Conservation (phyloP, 163 green algal genomes). For the Chlorella variabilis region DNA sequence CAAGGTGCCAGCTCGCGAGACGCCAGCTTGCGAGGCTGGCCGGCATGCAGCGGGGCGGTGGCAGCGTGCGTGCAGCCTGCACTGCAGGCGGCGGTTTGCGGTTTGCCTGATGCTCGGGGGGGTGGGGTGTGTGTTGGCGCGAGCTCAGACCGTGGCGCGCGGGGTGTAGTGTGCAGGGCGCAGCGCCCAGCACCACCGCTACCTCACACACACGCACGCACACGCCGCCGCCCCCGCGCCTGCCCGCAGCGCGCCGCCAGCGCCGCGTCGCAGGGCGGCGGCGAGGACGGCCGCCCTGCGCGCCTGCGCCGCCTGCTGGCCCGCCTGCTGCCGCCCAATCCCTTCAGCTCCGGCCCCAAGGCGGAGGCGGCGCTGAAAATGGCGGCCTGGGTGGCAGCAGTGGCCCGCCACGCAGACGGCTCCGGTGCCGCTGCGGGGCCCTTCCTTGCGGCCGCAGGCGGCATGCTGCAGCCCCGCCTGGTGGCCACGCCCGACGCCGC, state of each 20-base stretch:
- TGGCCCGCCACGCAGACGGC: neutral
- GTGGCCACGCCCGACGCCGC: too few relatives aligned
- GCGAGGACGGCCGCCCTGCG: neutral
- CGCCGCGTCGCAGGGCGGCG: neutral
- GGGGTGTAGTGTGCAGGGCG: too few relatives aligned
- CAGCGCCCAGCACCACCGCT: conserved; percentile 1
- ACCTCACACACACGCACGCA: too few relatives aligned
- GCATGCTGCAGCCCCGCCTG: neutral
- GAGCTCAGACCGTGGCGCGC: too few relatives aligned
- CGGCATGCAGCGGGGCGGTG: too few relatives aligned
- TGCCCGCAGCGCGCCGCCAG: neutral
- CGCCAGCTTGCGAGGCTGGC: too few relatives aligned
- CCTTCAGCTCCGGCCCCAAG: conserved; percentile 20
- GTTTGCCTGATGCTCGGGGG: too few relatives aligned
- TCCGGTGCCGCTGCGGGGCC: neutral
- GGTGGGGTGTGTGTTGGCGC: too few relatives aligned
- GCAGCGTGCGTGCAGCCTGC: too few relatives aligned
- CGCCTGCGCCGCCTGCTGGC: conserved; percentile 30
- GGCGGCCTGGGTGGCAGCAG: conserved; percentile 15
- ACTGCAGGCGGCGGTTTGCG: too few relatives aligned
- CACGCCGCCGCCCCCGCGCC: too few relatives aligned
- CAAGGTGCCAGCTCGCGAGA: too few relatives aligned
- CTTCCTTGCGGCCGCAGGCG: neutral
- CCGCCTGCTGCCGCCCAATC: conserved; percentile 25
- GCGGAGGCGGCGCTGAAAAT: conserved; percentile 18